Percentiles rank a stretch among this genome's conserved stretches.
Conservation (phyloP, 257 asterid genomes). For the Solanum paucissectum region DNA sequence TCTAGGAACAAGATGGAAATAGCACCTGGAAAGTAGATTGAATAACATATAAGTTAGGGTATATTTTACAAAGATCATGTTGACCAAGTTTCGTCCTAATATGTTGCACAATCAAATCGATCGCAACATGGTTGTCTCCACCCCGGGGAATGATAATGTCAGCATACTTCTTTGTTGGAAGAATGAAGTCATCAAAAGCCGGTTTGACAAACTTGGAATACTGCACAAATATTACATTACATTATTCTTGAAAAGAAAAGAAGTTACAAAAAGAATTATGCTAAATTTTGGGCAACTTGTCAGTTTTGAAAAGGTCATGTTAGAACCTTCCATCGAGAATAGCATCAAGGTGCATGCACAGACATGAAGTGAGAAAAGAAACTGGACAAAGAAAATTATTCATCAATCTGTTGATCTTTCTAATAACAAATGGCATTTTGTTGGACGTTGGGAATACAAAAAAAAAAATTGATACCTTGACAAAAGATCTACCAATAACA, state of each 20-base stretch:
- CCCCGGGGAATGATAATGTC: constrained; percentile 99
- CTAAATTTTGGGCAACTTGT: neutral
- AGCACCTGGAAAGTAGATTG: constrained; percentile 21
- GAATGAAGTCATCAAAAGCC: constrained; percentile 95
- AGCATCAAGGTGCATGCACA: neutral
- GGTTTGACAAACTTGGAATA: constrained; percentile 96
- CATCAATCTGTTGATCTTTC: neutral
- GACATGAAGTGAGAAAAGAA: neutral
- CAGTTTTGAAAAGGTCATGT: neutral
- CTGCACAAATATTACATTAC: constrained; percentile 37
- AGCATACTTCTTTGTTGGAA: constrained; percentile 93
- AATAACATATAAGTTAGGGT: neutral
- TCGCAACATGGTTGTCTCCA: constrained; percentile 98
- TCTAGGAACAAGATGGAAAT: neutral
- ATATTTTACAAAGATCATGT: constrained; percentile 8
- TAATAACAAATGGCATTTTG: neutral
- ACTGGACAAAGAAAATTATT: neutral
- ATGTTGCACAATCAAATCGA: constrained; percentile 97
- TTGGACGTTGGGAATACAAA: neutral
- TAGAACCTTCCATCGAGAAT: neutral
- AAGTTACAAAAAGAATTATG: neutral
- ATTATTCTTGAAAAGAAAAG: neutral
- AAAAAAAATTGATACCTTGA: neutral
- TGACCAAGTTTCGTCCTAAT: constrained; percentile 5
- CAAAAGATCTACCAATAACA: neutral